Conservation (phyloP, 345 rosid genomes). For the Boechera retrofracta region DNA sequence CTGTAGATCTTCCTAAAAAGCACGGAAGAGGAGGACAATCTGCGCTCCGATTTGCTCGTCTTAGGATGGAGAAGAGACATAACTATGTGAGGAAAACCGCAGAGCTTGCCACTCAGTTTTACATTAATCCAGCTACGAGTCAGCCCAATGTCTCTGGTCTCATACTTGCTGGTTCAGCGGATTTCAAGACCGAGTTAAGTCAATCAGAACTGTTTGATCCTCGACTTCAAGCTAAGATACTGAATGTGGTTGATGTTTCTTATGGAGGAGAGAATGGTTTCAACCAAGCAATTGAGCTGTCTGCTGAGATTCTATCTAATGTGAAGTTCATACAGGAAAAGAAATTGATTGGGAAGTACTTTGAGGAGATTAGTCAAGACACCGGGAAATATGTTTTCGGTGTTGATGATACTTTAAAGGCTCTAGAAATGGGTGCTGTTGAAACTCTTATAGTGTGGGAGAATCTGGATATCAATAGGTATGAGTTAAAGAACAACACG, state of each 20-base stretch:
- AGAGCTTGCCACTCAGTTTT: constrained; percentile 92
- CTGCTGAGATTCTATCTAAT: constrained; percentile 79
- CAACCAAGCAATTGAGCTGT: constrained; percentile 87
- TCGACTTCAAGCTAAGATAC: constrained; percentile 87
- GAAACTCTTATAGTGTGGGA: constrained; percentile 93
- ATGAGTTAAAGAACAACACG: constrained; percentile 61
- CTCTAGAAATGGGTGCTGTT: constrained; percentile 88
- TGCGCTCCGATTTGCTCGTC: constrained; percentile 89
- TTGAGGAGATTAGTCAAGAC: constrained; percentile 94
- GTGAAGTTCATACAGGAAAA: constrained; percentile 96
- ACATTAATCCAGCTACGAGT: constrained; percentile 82
- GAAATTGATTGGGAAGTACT: constrained; percentile 82
- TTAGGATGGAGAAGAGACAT: constrained; percentile 92
- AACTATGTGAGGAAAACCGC: constrained; percentile 95
- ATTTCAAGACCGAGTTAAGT: constrained; percentile 92
- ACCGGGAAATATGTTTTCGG: constrained; percentile 89
- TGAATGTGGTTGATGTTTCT: constrained; percentile 93
- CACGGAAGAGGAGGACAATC: constrained; percentile 98
- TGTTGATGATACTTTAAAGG: constrained; percentile 81
- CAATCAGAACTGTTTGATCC: constrained; percentile 97
- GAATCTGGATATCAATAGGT: constrained; percentile 75
- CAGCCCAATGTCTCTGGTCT: constrained; percentile 92
- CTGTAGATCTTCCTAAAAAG: constrained; percentile 87
- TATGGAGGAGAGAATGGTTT: constrained; percentile 94
- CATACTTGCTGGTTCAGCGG: constrained; percentile 97